These are phyloP conservation scores for Verbena officinalis DNA, from an alignment of 257 asterid genomes.

Conservation along the genomic window DNA sequence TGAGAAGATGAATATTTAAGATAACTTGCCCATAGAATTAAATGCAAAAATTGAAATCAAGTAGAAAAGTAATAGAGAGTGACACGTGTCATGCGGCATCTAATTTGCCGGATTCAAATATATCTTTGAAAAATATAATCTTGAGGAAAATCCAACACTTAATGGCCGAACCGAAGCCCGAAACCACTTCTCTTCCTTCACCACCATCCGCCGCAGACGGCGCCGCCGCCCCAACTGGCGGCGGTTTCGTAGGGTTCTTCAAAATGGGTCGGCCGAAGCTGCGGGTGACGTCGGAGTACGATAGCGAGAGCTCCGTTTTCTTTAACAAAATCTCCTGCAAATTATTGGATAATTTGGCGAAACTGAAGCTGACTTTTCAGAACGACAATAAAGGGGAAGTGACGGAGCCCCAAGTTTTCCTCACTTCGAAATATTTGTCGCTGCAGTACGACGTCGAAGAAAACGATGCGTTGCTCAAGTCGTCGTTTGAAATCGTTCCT, in stretches of 20 bases:
- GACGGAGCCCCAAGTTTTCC: constrained; percentile 70
- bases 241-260: constrained; percentile 29
- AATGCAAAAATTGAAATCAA: too few relatives aligned
- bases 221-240: constrained; percentile 23
- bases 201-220: constrained; percentile 18
- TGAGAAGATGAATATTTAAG: too few relatives aligned
- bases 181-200: constrained; percentile 18
- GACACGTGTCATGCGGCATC: too few relatives aligned
- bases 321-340: constrained; percentile 78
- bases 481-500: constrained; percentile 54
- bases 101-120: too few relatives aligned
- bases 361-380: constrained; percentile 69
- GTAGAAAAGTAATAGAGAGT: too few relatives aligned
- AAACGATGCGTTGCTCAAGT: constrained; percentile 72
- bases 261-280: constrained; percentile 59
- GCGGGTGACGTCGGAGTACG: constrained; percentile 87
- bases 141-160: too few relatives aligned
- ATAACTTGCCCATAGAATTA: too few relatives aligned
- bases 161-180: constrained; percentile 42
- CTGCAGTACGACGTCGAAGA: constrained; percentile 81
- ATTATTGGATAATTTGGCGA: constrained; percentile 68
- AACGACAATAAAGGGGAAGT: constrained; percentile 76
- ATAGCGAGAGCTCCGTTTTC: constrained; percentile 81
- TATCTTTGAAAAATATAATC: too few relatives aligned
- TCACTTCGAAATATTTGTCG: constrained; percentile 69